A percentile compares a stretch with the other conserved stretches of the same genome.
Conservation (phyloP, 202 grass and related monocot genomes). For the Hordeum pubiflorum region DNA sequence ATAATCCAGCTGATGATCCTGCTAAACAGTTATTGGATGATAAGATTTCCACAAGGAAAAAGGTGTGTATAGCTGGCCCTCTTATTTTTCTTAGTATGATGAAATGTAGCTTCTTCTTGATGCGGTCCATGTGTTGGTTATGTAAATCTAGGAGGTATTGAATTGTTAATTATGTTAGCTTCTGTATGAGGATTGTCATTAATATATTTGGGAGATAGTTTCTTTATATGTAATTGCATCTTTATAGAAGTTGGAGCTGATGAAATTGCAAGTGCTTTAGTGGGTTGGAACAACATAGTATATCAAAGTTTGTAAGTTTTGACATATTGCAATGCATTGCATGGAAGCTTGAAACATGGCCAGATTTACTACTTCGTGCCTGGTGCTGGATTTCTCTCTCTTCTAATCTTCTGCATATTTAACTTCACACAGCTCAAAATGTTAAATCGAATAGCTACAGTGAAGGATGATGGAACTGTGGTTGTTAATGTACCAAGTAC, state of each 20-base stretch:
- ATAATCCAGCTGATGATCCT: conserved; percentile 40
- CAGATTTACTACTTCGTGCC: not conserved
- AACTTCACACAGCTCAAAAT: conserved; percentile 47
- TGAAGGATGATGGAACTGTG: conserved; percentile 87
- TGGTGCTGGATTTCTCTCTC: conserved; percentile 1
- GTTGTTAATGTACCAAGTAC: conserved; percentile 78
- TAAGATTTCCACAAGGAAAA: conserved; percentile 63
- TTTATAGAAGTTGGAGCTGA: conserved; percentile 12
- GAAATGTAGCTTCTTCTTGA: not conserved
- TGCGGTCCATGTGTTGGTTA: not conserved
- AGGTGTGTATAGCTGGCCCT: conserved; percentile 27
- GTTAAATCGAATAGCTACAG: conserved; percentile 69
- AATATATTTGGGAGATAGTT: not conserved
- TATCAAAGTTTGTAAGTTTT: not conserved
- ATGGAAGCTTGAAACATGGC: not conserved
- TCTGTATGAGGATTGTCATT: not conserved
- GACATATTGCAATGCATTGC: not conserved
- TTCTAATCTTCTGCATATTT: not conserved
- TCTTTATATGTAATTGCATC: not conserved
- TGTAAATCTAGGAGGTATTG: not conserved
- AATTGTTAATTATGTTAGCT: not conserved
- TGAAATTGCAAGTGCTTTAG: not conserved
- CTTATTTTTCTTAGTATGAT: not conserved
- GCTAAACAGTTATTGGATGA: conserved; percentile 64
- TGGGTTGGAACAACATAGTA: not conserved